A percentile compares a stretch with the other conserved stretches of the same genome.
phyloP scores from a whole-genome alignment of 2,329 filamentous ascomycete genomes.

The Geosmithia putterillii region DNA sequence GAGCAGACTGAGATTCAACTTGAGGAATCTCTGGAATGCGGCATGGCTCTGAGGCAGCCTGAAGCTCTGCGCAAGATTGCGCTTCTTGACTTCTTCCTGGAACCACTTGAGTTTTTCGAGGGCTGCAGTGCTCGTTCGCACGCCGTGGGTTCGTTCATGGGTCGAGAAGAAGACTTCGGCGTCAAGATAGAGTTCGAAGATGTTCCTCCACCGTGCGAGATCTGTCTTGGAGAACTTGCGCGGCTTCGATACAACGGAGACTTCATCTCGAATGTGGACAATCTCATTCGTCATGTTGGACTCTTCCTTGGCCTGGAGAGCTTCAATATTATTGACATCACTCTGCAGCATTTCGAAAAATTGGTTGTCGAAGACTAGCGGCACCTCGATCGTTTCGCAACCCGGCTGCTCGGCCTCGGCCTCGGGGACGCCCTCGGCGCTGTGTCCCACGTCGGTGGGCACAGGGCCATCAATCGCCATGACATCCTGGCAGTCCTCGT shows the following conservation, averaged over 20 bases:
- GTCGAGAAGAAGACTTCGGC: conserved; percentile 74
- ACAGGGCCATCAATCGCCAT: neutral
- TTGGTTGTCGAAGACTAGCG: conserved; percentile 62
- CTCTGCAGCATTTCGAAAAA: conserved; percentile 68
- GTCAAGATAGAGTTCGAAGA: conserved; percentile 74
- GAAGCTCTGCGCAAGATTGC: conserved; percentile 47
- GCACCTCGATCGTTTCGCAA: conserved; percentile 50
- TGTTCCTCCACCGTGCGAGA: conserved; percentile 63
- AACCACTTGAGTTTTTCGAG: conserved; percentile 60
- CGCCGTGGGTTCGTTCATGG: conserved; percentile 57
- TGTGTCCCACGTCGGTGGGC: neutral
- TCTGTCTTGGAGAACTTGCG: conserved; percentile 51
- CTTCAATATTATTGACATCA: conserved; percentile 58
- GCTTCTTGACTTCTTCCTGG: conserved; percentile 50
- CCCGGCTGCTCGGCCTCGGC: conserved; percentile 1
- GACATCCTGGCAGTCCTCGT: neutral
- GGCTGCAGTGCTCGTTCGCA: conserved; percentile 52
- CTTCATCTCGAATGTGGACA: conserved; percentile 46
- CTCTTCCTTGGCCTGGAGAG: conserved; percentile 55
- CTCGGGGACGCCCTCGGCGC: neutral
- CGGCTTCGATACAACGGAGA: conserved; percentile 54
- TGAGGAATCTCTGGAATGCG: conserved; percentile 57
- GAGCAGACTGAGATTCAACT: conserved; percentile 65
- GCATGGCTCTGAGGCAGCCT: conserved; percentile 51
- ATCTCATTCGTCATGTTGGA: conserved; percentile 52